phyloP scores from a whole-genome alignment of 2,329 filamentous ascomycete genomes.

The Graphilbum ipis-grandicollis region DNA sequence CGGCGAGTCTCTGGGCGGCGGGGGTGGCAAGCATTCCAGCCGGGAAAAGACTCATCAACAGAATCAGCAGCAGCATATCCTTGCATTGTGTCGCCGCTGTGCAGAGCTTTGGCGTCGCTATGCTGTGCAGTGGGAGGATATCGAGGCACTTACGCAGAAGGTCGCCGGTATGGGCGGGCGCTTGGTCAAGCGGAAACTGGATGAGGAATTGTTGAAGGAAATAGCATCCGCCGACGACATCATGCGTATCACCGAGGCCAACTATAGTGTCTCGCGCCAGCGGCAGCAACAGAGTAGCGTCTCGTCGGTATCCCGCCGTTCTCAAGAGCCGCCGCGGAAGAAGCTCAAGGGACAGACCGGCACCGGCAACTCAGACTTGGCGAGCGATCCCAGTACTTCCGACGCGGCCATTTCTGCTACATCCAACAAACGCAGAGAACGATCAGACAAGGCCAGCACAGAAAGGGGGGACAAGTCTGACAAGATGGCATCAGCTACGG shows the following conservation, averaged over 20 bases:
- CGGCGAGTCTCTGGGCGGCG: constrained; percentile 43
- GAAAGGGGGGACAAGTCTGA: constrained; percentile 25
- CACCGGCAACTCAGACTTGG: background rate
- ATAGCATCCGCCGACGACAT: constrained; percentile 47
- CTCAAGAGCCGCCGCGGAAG: constrained; percentile 42
- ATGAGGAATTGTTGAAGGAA: constrained; percentile 77
- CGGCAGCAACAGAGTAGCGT: constrained; percentile 6
- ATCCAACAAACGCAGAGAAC: constrained; percentile 10
- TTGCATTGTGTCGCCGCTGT: constrained; percentile 78
- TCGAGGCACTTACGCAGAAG: constrained; percentile 82
- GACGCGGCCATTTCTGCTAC: constrained; percentile 14
- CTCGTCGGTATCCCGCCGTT: background rate
- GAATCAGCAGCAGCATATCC: constrained; percentile 37
- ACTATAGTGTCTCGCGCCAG: constrained; percentile 11
- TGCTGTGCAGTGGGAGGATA: constrained; percentile 86
- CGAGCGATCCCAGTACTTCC: background rate
- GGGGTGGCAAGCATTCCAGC: constrained; percentile 42
- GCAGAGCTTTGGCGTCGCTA: constrained; percentile 92
- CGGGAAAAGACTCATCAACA: constrained; percentile 53
- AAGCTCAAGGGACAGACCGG: constrained; percentile 34
- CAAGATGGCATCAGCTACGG: constrained; percentile 25
- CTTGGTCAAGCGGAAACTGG: constrained; percentile 73
- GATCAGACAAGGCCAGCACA: constrained; percentile 15
- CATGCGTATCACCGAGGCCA: constrained; percentile 21
- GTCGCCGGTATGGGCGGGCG: constrained; percentile 62